These are phyloP conservation scores for Sphagnum fallax DNA, from an alignment of 228 moss, liverwort and hornwort species.

Conservation along the genomic window DNA sequence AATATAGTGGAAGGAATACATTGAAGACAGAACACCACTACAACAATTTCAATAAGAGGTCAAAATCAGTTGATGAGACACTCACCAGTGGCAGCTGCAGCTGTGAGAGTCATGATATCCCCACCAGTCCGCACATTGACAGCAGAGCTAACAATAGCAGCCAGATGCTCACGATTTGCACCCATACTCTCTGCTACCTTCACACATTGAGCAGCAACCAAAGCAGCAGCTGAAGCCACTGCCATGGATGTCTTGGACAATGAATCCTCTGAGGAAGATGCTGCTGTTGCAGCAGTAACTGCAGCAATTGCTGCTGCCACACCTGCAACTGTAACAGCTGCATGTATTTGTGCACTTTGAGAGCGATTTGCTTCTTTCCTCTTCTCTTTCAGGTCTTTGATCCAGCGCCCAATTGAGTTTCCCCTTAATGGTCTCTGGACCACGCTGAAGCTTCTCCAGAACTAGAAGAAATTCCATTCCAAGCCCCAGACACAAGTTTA, in stretches of 20 bases:
- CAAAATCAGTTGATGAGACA: too few species aligned
- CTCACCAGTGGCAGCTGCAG: constrained; percentile 68
- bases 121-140: constrained; percentile 69
- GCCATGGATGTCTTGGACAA: constrained; percentile 71
- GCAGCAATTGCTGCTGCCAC: constrained; percentile 78
- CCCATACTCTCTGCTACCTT: constrained; percentile 76
- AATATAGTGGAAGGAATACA: too few species aligned
- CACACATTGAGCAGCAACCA: constrained; percentile 75
- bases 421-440: constrained; percentile 33
- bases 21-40: too few species aligned
- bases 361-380: constrained; percentile 63
- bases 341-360: constrained; percentile 65
- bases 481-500: too few species aligned
- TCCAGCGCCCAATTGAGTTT: constrained; percentile 67
- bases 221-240: constrained; percentile 75
- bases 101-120: constrained; percentile 71
- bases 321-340: constrained; percentile 70
- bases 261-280: constrained; percentile 55
- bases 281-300: constrained; percentile 69
- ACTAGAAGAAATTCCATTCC: constrained; percentile 11
- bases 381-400: constrained; percentile 66
- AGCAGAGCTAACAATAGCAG: constrained; percentile 66
- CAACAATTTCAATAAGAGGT: too few species aligned
- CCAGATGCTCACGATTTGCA: constrained; percentile 70
- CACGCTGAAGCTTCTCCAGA: constrained; percentile 57